phyloP scores from a whole-genome alignment of 345 rosid genomes.

The Brassica incana region DNA sequence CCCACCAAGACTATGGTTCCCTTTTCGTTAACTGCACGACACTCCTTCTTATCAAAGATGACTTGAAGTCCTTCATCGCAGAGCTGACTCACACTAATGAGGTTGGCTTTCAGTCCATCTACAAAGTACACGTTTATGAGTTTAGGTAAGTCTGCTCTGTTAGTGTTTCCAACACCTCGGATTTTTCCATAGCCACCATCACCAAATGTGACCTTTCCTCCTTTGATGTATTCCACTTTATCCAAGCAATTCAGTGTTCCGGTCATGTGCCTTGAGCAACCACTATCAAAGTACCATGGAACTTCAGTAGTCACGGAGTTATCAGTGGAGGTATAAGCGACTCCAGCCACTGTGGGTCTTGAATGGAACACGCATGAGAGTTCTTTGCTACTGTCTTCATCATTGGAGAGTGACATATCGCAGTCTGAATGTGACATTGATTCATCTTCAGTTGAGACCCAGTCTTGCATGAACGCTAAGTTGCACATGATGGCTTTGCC shows the following conservation, averaged over 20 bases:
- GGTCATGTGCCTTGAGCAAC: not conserved
- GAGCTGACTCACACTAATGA: not conserved
- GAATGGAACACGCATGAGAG: too few relatives aligned
- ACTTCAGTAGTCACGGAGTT: too few relatives aligned
- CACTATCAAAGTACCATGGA: not conserved
- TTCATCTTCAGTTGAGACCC: too few relatives aligned
- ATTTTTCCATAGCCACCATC: not conserved
- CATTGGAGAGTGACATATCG: too few relatives aligned
- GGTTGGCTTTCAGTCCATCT: not conserved
- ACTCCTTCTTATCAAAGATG: too few relatives aligned
- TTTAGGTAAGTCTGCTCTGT: not conserved
- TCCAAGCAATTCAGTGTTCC: not conserved
- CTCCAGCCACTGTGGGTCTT: too few relatives aligned
- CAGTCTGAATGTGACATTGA: too few relatives aligned
- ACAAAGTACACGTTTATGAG: not conserved
- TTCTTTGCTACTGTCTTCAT: too few relatives aligned
- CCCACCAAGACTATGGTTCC: not conserved
- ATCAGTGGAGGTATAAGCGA: too few relatives aligned
- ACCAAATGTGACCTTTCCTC: not conserved
- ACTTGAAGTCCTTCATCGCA: not conserved
- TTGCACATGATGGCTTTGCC: too few relatives aligned
- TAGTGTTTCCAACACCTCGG: not conserved
- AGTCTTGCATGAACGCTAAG: too few relatives aligned
- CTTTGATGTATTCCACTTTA: too few relatives aligned
- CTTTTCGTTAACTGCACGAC: not conserved